phyloP scores from a whole-genome alignment of 352 stramenopile species.

The Sclerospora graminicola region DNA sequence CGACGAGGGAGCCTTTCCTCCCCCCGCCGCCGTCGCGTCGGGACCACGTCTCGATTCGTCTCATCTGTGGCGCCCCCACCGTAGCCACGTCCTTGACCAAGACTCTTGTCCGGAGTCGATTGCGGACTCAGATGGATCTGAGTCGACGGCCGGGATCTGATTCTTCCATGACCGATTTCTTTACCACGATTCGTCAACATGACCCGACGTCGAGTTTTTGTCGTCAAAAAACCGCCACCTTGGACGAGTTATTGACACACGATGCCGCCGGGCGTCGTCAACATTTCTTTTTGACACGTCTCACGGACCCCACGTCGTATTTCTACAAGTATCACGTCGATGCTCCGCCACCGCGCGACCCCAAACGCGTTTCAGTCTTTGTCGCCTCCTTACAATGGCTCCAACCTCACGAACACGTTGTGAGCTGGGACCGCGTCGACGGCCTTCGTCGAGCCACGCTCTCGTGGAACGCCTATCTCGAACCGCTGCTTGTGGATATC shows the following conservation, averaged over 20 bases:
- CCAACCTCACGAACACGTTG: constrained; percentile 77
- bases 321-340: constrained; percentile 88
- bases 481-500: constrained; percentile 68
- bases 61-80: constrained; percentile 69
- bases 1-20: constrained; percentile 4
- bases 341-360: constrained; percentile 46
- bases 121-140: constrained; percentile 58
- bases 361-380: constrained; percentile 48
- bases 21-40: constrained; percentile 30
- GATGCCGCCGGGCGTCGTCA: constrained; percentile 43
- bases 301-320: constrained; percentile 82
- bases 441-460: constrained; percentile 63
- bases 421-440: constrained; percentile 80
- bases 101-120: constrained; percentile 51
- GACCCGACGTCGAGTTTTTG: constrained; percentile 78
- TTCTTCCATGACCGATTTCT: constrained; percentile 39
- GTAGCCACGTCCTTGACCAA: constrained; percentile 61
- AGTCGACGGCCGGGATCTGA: constrained; percentile 54
- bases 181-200: constrained; percentile 75
- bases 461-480: constrained; percentile 74
- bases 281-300: constrained; percentile 78
- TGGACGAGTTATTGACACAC: constrained; percentile 64
- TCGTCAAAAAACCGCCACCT: constrained; percentile 52
- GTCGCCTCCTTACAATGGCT: constrained; percentile 60
- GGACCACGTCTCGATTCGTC: constrained; percentile 58